Base-by-base conservation (phyloP, 2,329 filamentous ascomycete genomes). In the Pseudogymnoascus sp. region DNA sequence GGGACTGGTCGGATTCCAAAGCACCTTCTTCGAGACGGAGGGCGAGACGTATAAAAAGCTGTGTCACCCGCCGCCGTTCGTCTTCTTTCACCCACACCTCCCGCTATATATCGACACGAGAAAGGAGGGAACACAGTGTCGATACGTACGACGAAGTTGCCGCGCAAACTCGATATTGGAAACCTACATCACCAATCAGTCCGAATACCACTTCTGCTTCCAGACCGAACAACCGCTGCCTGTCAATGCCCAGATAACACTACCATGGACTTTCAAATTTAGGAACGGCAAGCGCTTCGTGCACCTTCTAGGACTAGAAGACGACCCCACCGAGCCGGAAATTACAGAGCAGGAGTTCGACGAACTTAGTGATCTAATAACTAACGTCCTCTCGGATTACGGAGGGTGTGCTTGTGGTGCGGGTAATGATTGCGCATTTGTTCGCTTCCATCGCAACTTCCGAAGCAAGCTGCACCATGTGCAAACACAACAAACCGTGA, bases 41-140 rank as follows among this genome's bases (percentile, higher is more conserved):
- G 78, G 79, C 28, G 90, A 88, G 66, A 77, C 84, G 7, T 91
- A 86, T 85, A 75, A 80, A 33, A 85, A 88, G 58, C 73, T 89
- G 9, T 80, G 77, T 12, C 82, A 81, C 2, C 82, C 83, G 3
- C 74, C 84, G 1, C 89, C 89, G 0, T 91, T 91, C 67, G 88
- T 92, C 21, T 90, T 92, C 70, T 92, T 97, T 73, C 92, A 95
- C 68, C 90, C 91, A 0, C 81, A 86, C 61, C 82, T 97, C 7
- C 92, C 92, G 0, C 82, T 99, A 10, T 96, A 92, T 74, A 94
- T 99, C 68, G 94, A 96, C 72, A 94, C 92, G 8, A 82, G 94
- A 62, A 83, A 83, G 70, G 90, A 95, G 75, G 94, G 92, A 19
- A 96, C 90, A 3, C 77, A 84, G 34, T 85, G 94, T 61, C 88